phyloP scores from a whole-genome alignment of 345 rosid species.

The Corchorus capsularis region DNA sequence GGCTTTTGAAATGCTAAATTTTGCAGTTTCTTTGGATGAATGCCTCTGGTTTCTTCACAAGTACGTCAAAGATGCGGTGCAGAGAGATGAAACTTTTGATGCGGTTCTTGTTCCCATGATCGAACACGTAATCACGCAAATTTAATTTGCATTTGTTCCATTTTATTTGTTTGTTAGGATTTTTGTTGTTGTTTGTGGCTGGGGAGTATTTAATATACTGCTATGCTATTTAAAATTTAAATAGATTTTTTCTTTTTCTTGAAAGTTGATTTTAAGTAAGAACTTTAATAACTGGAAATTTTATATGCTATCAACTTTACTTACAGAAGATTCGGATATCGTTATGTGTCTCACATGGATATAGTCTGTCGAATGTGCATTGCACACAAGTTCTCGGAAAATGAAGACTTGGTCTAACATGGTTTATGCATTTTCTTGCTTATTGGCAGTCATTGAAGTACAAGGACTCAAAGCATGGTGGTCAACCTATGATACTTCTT shows the following conservation, averaged over 20 bases:
- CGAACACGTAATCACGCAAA: slow-evolving; percentile 50
- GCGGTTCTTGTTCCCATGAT: slow-evolving; percentile 72
- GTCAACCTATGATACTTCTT: slow-evolving; percentile 56
- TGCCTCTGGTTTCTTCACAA: slow-evolving; percentile 62
- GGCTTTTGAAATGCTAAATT: not conserved
- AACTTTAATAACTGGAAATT: too few relatives aligned
- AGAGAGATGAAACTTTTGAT: slow-evolving; percentile 48
- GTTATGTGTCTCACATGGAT: not conserved
- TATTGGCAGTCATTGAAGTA: slow-evolving; percentile 57
- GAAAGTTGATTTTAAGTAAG: too few relatives aligned
- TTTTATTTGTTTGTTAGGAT: not conserved
- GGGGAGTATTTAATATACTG: too few relatives aligned
- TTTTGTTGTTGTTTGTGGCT: not conserved
- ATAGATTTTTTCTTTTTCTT: not conserved
- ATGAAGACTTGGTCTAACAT: not conserved
- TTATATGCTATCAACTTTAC: too few relatives aligned
- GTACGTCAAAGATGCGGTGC: slow-evolving; percentile 56
- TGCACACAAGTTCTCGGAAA: not conserved
- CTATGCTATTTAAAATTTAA: too few relatives aligned
- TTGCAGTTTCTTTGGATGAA: slow-evolving; percentile 55
- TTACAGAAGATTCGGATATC: too few relatives aligned
- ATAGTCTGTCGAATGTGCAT: too few relatives aligned
- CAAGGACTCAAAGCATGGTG: slow-evolving; percentile 52
- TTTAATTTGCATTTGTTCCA: not conserved
- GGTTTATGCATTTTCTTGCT: not conserved